phyloP scores from a whole-genome alignment of 75 land plant species.

The Selaginella moellendorffii region DNA sequence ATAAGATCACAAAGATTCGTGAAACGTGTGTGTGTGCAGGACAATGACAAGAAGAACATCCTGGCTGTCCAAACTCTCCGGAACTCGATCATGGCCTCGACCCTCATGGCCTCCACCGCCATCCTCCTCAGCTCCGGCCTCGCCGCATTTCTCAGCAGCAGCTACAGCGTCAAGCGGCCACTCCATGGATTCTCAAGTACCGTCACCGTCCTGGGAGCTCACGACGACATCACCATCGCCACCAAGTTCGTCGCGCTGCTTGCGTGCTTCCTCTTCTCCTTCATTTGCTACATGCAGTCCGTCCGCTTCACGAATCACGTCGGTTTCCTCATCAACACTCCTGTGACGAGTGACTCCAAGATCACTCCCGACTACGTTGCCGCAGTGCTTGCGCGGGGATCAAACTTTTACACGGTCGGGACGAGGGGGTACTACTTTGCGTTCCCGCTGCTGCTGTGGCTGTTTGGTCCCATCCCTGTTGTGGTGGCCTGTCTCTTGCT shows the following conservation, averaged over 20 bases:
- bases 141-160: conserved; percentile 44
- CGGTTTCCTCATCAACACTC: conserved; percentile 50
- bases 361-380: conserved; percentile 31
- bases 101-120: conserved; percentile 42
- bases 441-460: conserved; percentile 49
- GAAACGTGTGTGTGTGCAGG: too few species aligned
- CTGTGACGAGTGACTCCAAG: not conserved
- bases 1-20: too few species aligned
- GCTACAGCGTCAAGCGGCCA: conserved; percentile 9
- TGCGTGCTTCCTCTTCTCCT: conserved; percentile 50
- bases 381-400: conserved; percentile 31
- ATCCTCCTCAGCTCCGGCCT: conserved; percentile 55
- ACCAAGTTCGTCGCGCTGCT: conserved; percentile 49
- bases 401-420: conserved; percentile 54
- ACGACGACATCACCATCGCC: conserved; percentile 16
- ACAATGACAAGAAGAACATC: conserved; percentile 17
- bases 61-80: conserved; percentile 41
- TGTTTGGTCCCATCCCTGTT: conserved; percentile 70
- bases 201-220: conserved; percentile 46
- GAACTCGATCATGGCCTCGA: conserved; percentile 48
- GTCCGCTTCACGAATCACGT: conserved; percentile 43
- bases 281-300: conserved; percentile 51
- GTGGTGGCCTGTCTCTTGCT: conserved; percentile 28
- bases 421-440: conserved; percentile 51
- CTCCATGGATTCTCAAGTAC: not conserved